Conservation (phyloP, 495 filamentous ascomycete species). For the Rhypophila decipiens region DNA sequence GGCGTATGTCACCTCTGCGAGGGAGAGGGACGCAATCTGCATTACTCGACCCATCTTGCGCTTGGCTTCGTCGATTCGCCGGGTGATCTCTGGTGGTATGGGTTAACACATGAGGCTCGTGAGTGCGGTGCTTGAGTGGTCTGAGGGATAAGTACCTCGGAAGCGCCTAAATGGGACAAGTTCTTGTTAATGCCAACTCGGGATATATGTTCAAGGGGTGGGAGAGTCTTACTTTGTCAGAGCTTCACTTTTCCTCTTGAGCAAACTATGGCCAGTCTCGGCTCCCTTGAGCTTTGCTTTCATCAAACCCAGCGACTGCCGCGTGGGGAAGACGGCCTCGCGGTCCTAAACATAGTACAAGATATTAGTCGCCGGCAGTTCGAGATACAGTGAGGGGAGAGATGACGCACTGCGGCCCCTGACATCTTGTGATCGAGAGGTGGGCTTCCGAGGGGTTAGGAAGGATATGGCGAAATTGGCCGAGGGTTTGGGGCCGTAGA, state of each 20-base stretch:
- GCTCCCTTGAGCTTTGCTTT: constrained; percentile 98
- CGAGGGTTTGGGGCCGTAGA: neutral
- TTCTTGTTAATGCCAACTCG: constrained; percentile 5
- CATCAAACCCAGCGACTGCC: constrained; percentile 94
- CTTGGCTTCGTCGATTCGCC: constrained; percentile 96
- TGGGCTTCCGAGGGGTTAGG: neutral
- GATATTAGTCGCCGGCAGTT: neutral
- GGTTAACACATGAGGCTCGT: constrained; percentile 2
- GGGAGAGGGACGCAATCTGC: constrained; percentile 96
- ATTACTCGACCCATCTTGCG: constrained; percentile 99
- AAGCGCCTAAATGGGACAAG: constrained; percentile 58
- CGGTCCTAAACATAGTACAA: constrained; percentile 52
- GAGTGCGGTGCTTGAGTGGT: neutral
- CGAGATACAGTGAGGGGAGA: constrained; percentile 6
- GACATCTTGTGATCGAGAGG: constrained; percentile 42
- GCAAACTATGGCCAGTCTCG: constrained; percentile 76
- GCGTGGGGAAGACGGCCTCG: constrained; percentile 96
- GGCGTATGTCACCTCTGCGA: constrained; percentile 96
- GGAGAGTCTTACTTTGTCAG: constrained; percentile 66
- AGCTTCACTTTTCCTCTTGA: constrained; percentile 92
- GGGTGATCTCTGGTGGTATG: constrained; percentile 68
- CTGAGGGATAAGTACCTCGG: constrained; percentile 52
- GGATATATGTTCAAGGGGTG: neutral
- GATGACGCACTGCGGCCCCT: constrained; percentile 46
- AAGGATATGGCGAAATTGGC: neutral